Evolutionary conservation across 108 stramenopile species (phyloP), one percentile per base, ranked within the genome.

Genomic region (Cyclostephanos invisitatus): DNA sequence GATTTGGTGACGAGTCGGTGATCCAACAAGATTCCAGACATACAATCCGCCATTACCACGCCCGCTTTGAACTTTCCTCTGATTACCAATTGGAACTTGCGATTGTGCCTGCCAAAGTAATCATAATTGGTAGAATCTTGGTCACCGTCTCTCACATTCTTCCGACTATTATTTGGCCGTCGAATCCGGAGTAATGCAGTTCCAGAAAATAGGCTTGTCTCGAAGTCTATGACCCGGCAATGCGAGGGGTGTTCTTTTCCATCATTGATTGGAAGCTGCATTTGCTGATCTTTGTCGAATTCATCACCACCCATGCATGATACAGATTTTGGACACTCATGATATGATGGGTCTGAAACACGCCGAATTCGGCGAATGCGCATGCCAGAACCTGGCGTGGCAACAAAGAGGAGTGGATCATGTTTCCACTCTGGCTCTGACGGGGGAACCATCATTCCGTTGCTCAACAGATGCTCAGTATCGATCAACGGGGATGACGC

Each of bases 41-140:
- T 27, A 58, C 90, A 88, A 25, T 96, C 88, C 18, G 94, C 96
- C 62, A 94, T 85, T 25, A 67, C 25, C 12, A 78, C 49, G 28
- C 64, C 46, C 18, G 64, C 22, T 61, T 68, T 70, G 58, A 78
- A 78, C 48, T 67, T 78, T 14, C 77, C 77, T 9, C 77, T 35
- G 27, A 78, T 67, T 18, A 70, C 70, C 70, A 78, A 67, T 61
- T 78, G 77, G 50, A 71, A 71, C 68, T 71, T 78, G 36, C 77
- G 69, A 42, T 78, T 78, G 48, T 67, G 60, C 27, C 64, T 60
- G 53, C 58, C 64, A 54, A 78, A 78, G 70, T 78, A 78, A 71
- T 78, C 70, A 35, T 40, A 32, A 3, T 28, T 42, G 10, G 55
- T 44, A 54, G 53, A 54, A 37, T 24, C 54, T 24, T 20, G 14